Percentiles rank a stretch among this genome's conserved stretches.
These are phyloP conservation scores for Leptodermis oblonga DNA, from an alignment of 257 asterid genomes.

Conservation along the genomic window DNA sequence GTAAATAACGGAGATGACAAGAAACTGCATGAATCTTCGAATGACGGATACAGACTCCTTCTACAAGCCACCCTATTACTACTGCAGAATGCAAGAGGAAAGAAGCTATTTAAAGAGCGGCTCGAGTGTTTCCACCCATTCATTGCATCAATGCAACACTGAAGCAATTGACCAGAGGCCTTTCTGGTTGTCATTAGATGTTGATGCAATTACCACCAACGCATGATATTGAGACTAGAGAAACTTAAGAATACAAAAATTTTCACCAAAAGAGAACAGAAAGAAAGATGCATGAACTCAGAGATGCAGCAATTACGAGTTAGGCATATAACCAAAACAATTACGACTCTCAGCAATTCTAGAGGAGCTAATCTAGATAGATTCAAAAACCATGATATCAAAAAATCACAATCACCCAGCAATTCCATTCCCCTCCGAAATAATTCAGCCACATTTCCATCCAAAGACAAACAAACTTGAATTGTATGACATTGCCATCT, in stretches of 20 bases:
- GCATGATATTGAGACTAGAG: too few relatives aligned
- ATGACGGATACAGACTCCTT: neutral
- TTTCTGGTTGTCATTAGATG: neutral
- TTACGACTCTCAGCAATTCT: neutral
- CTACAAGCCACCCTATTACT: neutral
- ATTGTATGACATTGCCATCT: neutral
- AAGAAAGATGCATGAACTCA: neutral
- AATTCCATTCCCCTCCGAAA: constrained; percentile 5
- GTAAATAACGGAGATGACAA: neutral
- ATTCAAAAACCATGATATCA: neutral
- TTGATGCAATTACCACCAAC: neutral
- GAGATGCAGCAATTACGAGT: neutral
- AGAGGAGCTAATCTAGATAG: neutral
- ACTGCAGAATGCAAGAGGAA: neutral
- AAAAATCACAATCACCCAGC: neutral
- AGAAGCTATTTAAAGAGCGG: constrained; percentile 1
- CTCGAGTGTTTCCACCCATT: neutral
- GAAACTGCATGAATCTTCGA: neutral
- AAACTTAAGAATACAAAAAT: neutral
- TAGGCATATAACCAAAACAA: neutral
- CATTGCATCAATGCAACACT: neutral
- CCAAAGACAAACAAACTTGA: neutral
- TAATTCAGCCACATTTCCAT: constrained; percentile 4
- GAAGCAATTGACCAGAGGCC: neutral
- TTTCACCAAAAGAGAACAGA: neutral